phyloP scores from a whole-genome alignment of 495 filamentous ascomycete genomes.

The Aspergillus ellipticus region DNA sequence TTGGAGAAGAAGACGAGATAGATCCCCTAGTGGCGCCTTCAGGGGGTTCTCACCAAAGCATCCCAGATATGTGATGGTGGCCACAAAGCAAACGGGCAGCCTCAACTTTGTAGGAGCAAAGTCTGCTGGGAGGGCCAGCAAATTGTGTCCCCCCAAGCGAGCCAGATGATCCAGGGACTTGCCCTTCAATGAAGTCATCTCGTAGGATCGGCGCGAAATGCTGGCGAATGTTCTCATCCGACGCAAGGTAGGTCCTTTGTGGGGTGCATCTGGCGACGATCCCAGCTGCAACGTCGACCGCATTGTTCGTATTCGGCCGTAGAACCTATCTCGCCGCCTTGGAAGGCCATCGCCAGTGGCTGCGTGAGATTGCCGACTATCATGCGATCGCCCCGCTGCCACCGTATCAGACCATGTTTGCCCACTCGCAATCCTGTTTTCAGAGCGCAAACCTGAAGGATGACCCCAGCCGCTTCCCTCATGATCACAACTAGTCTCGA shows the following conservation, averaged over 20 bases:
- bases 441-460: not conserved
- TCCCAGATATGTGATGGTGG: conserved; percentile 61
- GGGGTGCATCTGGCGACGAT: conserved; percentile 40
- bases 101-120: conserved; percentile 61
- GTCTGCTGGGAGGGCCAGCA: conserved; percentile 61
- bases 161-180: conserved; percentile 61
- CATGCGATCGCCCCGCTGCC: not conserved
- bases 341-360: conserved; percentile 1
- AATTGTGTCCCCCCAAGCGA: conserved; percentile 68
- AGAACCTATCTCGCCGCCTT: conserved; percentile 20
- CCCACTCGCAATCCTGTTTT: not conserved
- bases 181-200: conserved; percentile 56
- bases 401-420: not conserved
- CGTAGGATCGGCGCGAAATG: conserved; percentile 29
- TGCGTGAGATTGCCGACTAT: not conserved
- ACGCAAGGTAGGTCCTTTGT: conserved; percentile 51
- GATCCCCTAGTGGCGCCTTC: not conserved
- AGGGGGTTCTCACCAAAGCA: conserved; percentile 54
- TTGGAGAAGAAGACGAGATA: not conserved
- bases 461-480: not conserved
- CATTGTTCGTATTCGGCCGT: conserved; percentile 31
- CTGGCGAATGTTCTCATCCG: conserved; percentile 37
- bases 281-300: conserved; percentile 30
- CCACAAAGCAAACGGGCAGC: conserved; percentile 73
- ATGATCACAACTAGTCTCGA: not conserved